phyloP scores from a whole-genome alignment of 1,284 basidiomycete species.

The Jaminaea rosea region DNA sequence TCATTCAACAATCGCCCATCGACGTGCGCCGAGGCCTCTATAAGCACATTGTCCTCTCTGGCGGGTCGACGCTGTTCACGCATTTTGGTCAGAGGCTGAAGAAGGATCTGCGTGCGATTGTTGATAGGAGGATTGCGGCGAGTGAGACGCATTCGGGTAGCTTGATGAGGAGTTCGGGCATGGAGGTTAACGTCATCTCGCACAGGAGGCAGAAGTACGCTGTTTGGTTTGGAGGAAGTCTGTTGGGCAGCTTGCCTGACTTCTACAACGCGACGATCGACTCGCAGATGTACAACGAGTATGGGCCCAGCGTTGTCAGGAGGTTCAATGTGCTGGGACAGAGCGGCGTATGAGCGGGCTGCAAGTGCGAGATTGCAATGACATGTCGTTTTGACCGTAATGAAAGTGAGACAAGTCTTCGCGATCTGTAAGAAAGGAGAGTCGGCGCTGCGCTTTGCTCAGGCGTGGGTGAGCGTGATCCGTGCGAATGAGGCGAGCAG shows the following conservation, averaged over 20 bases:
- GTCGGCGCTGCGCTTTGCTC: no score
- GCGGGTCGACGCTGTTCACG: conserved; percentile 96
- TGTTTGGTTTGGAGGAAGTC: conserved; percentile 95
- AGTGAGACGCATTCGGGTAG: conserved; percentile 69
- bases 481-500: no score
- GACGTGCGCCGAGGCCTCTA: conserved; percentile 88
- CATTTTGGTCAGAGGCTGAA: conserved; percentile 93
- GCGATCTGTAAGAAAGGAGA: no score
- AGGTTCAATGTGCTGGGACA: conserved; percentile 15
- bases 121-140: conserved; percentile 77
- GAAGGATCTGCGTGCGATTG: conserved; percentile 85
- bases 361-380: no score
- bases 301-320: conserved; percentile 80
- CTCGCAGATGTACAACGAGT: conserved; percentile 93
- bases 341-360: no score
- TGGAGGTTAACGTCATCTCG: conserved; percentile 68
- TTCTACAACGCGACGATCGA: conserved; percentile 97
- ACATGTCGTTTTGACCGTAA: no score
- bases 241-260: conserved; percentile 64
- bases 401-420: no score
- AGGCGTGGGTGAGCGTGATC: no score
- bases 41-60: conserved; percentile 91
- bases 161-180: conserved; percentile 53
- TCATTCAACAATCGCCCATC: conserved; percentile 91
- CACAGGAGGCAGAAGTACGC: conserved; percentile 80